Percentiles rank a stretch among this genome's conserved stretches.
Evolutionary conservation across 805 yeast genomes (phyloP).

Genomic region (Kuraishia cidri): DNA sequence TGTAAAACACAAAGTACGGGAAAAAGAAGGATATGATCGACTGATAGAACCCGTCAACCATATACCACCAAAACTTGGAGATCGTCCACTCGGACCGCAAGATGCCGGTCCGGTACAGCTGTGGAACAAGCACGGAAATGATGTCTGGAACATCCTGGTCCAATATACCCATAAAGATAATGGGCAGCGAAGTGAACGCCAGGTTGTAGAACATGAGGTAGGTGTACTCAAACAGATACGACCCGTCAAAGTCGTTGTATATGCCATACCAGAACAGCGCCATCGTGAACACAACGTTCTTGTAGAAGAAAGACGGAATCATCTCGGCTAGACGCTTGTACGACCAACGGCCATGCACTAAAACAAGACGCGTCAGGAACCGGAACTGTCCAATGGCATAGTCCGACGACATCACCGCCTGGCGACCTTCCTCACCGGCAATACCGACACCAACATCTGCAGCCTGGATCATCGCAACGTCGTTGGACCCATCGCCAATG

Average conservation of each 20-base stretch:
- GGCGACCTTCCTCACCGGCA: conserved; percentile 88
- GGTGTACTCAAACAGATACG: conserved; percentile 72
- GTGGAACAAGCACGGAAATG: conserved; percentile 66
- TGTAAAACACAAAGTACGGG: conserved; percentile 50
- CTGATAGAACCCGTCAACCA: conserved; percentile 73
- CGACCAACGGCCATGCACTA: conserved; percentile 85
- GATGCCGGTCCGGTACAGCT: conserved; percentile 67
- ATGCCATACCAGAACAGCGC: conserved; percentile 79
- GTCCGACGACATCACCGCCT: conserved; percentile 84
- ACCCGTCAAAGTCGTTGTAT: conserved; percentile 67
- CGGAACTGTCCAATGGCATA: conserved; percentile 82
- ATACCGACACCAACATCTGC: conserved; percentile 87
- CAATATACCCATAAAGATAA: conserved; percentile 67
- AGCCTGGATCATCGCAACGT: conserved; percentile 86
- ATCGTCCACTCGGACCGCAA: conserved; percentile 64
- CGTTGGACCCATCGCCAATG: conserved; percentile 85
- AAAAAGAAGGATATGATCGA: conserved; percentile 65
- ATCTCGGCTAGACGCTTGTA: conserved; percentile 75
- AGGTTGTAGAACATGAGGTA: conserved; percentile 73
- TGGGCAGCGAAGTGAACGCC: conserved; percentile 78
- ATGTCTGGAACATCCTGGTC: conserved; percentile 75
- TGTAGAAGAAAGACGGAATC: conserved; percentile 77
- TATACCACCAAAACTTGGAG: conserved; percentile 60
- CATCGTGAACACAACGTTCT: conserved; percentile 67
- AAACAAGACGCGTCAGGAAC: conserved; percentile 51